Percentiles rank a stretch among this genome's conserved stretches.
Evolutionary conservation across 805 yeast genomes (phyloP).

Genomic region (Candida nemodendra): DNA sequence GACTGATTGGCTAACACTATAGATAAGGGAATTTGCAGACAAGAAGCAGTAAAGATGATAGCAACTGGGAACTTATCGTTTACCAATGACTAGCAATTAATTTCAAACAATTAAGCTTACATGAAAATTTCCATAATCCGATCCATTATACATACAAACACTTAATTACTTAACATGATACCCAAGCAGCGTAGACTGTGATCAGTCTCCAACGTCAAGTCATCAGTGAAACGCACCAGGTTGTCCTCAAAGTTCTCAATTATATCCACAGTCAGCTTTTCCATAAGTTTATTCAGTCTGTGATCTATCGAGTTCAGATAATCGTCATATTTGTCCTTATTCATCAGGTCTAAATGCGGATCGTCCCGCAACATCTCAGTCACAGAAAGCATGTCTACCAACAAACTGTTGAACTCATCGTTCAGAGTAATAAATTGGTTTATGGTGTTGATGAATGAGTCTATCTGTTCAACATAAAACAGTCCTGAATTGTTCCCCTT

Average conservation of each 20-base stretch:
- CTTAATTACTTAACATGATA: slow-evolving; percentile 22
- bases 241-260: slow-evolving; percentile 43
- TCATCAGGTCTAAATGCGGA: slow-evolving; percentile 22
- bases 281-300: slow-evolving; percentile 38
- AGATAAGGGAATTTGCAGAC: too few relatives aligned
- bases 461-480: slow-evolving; percentile 42
- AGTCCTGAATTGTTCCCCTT: slow-evolving; percentile 38
- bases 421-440: slow-evolving; percentile 39
- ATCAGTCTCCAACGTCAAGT: slow-evolving; percentile 52
- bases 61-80: too few relatives aligned
- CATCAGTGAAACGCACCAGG: slow-evolving; percentile 45
- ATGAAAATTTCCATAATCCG: too few relatives aligned
- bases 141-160: background rate
- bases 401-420: slow-evolving; percentile 36
- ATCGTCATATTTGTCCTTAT: slow-evolving; percentile 25
- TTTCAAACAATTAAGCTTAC: too few relatives aligned
- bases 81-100: too few relatives aligned
- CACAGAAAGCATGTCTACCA: slow-evolving; percentile 35
- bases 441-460: slow-evolving; percentile 35
- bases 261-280: slow-evolving; percentile 39
- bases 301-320: slow-evolving; percentile 18
- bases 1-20: too few relatives aligned
- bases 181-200: slow-evolving; percentile 50
- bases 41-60: too few relatives aligned
- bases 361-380: slow-evolving; percentile 21